A percentile compares a stretch with the other conserved stretches of the same genome.
phyloP scores from a whole-genome alignment of 106 monocot genomes.

The Dendrobium nobile region DNA sequence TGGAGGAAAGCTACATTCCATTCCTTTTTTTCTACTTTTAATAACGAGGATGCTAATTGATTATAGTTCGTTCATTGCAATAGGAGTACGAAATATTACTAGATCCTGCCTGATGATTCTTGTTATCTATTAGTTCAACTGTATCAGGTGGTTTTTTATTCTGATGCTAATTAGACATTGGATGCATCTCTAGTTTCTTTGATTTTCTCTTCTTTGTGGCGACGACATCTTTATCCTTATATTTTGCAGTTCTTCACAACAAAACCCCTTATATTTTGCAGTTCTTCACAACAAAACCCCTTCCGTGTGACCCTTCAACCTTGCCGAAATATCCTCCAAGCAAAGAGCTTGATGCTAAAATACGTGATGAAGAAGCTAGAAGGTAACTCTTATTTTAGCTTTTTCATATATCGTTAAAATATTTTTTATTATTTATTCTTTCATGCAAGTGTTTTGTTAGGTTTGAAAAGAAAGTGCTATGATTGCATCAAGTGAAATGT shows the following conservation, averaged over 20 bases:
- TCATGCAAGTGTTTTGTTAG: background rate
- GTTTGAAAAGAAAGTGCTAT: too few species aligned
- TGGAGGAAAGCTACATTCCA: too few species aligned
- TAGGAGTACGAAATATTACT: too few species aligned
- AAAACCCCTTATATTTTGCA: slow-evolving; percentile 43
- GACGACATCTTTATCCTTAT: too few species aligned
- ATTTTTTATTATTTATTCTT: background rate
- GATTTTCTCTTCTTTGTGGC: too few species aligned
- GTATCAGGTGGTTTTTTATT: background rate
- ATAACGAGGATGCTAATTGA: too few species aligned
- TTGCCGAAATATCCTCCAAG: slow-evolving; percentile 79
- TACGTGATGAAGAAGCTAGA: slow-evolving; percentile 72
- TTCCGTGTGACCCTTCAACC: slow-evolving; percentile 66
- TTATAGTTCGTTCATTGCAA: too few species aligned
- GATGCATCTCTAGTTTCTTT: too few species aligned
- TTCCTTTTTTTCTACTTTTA: too few species aligned
- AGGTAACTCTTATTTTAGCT: slow-evolving; percentile 32
- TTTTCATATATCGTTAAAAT: background rate
- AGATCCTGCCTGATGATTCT: background rate
- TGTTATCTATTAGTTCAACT: background rate
- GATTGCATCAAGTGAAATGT: too few species aligned
- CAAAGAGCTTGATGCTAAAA: slow-evolving; percentile 85
- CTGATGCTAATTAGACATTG: background rate
- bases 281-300: slow-evolving; percentile 69
- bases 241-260: slow-evolving; percentile 53